These are phyloP conservation scores for Meira miltonrushii DNA, from an alignment of 1,284 basidiomycete genomes.

Conservation along the genomic window DNA sequence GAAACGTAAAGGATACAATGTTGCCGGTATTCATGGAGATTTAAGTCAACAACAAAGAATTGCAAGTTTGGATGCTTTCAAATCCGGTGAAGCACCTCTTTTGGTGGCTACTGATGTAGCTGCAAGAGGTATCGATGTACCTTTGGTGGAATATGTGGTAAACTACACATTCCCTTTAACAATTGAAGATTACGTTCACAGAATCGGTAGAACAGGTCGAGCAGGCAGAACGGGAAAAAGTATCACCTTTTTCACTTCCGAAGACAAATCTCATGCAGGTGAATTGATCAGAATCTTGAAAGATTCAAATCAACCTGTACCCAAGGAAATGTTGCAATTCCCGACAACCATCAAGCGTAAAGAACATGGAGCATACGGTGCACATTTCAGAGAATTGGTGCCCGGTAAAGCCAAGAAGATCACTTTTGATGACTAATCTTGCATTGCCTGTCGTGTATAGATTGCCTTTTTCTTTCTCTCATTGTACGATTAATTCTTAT, in stretches of 20 bases:
- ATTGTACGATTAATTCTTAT: not conserved
- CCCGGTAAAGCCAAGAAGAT: slow-evolving; percentile 67
- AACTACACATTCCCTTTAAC: slow-evolving; percentile 89
- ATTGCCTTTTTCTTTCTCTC: not conserved
- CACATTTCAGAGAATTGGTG: slow-evolving; percentile 55
- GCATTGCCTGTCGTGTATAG: too few relatives aligned
- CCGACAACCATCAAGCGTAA: slow-evolving; percentile 97
- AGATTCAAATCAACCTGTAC: slow-evolving; percentile 71
- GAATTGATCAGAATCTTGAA: slow-evolving; percentile 86
- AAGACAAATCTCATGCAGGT: slow-evolving; percentile 70
- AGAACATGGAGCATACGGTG: slow-evolving; percentile 64
- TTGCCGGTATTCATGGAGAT: slow-evolving; percentile 88
- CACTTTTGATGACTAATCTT: slow-evolving; percentile 31
- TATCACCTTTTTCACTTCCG: slow-evolving; percentile 81
- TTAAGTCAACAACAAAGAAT: slow-evolving; percentile 81
- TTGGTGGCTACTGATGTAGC: slow-evolving; percentile 97
- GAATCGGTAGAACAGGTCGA: slow-evolving; percentile 91
- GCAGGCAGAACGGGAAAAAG: slow-evolving; percentile 86
- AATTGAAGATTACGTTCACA: slow-evolving; percentile 77
- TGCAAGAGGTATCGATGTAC: slow-evolving; percentile 92
- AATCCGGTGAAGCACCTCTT: slow-evolving; percentile 72
- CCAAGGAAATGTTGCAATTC: slow-evolving; percentile 77
- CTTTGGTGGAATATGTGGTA: slow-evolving; percentile 72
- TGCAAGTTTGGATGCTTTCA: slow-evolving; percentile 83
- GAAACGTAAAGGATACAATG: slow-evolving; percentile 70